Base-by-base conservation (phyloP, 495 filamentous ascomycete genomes). In the Lineolata rhizophorae region DNA sequence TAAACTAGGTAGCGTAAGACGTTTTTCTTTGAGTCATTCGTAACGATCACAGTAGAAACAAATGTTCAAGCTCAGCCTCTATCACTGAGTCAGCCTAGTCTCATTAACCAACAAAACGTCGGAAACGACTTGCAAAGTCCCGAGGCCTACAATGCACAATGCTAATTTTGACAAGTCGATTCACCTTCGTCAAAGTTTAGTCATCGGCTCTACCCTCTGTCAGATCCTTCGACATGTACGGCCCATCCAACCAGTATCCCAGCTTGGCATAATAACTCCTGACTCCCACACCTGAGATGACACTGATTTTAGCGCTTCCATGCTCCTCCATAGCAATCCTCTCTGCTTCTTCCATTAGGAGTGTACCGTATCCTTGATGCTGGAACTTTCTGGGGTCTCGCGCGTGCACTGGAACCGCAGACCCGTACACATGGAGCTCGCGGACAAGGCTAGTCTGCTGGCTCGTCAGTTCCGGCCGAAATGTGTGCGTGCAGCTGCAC, bases 321-420 rank as follows among this genome's bases (percentile, higher is more conserved):
- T 97, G 87, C 53, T 97, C 87, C 32, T 92, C 72, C 27, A 80
- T 65, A 0, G 87, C 85, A 40, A 97, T 95, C 27, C 81, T 63
- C 54, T 97, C 90, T 1, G 87, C 87, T 56, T 94, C 83, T 50
- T 95, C 87, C 87, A 97, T 97, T 32, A 97, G 44, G 35, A 97
- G 51, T 2, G 90, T 95, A 17, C 87, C 87, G 44, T 90, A 97
- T 0, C 87, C 87, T 47, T 92, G 90, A 55, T 97, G 87, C 58
- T 97, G 87, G 56, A 93, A 95, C 52, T 97, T 97, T 47, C 72
- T 69, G 5, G 84, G 76, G 46, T 95, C 85, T 34, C 87, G 63
- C 6, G 78, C 83, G 49, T 97, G 87, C 33, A 97, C 70, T 1
- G 87, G 87, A 6, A 97, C 87, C 1, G 87, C 87, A 34, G 76